Percentiles rank a stretch among this genome's conserved stretches.
phyloP scores from a whole-genome alignment of 2,329 filamentous ascomycete genomes.

The Setomelanomma holmii region DNA sequence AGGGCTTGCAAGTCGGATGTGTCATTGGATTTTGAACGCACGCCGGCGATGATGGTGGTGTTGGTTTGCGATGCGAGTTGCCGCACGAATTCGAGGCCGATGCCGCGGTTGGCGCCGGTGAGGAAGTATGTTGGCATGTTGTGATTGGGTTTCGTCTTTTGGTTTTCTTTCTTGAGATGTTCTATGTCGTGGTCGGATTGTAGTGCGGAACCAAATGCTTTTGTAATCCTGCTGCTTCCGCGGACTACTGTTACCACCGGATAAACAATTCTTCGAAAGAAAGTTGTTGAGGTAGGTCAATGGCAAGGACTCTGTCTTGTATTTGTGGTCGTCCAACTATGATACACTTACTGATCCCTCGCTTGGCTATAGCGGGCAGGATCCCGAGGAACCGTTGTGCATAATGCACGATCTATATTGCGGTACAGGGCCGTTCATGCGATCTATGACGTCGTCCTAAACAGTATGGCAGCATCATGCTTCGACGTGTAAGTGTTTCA shows the following conservation, averaged over 20 bases:
- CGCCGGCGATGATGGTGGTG: constrained; percentile 51
- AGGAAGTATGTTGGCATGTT: constrained; percentile 45
- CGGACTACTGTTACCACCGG: constrained; percentile 1
- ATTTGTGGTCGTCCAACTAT: not conserved
- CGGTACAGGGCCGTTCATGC: constrained; percentile 19
- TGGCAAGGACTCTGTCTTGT: not conserved
- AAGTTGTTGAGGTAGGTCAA: not conserved
- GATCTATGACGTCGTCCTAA: constrained; percentile 5
- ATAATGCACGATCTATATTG: constrained; percentile 3
- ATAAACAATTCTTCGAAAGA: not conserved
- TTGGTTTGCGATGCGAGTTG: constrained; percentile 36
- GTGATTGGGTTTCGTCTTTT: not conserved
- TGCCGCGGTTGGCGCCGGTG: constrained; percentile 41
- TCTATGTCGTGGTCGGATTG: not conserved
- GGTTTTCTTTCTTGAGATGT: not conserved
- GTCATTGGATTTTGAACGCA: constrained; percentile 44
- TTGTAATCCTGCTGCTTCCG: not conserved
- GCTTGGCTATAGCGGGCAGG: constrained; percentile 2
- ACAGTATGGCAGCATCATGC: not conserved
- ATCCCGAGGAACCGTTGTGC: not conserved
- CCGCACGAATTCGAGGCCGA: constrained; percentile 41
- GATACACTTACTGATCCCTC: not conserved
- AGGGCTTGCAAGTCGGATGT: constrained; percentile 38
- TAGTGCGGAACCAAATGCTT: constrained; percentile 3
- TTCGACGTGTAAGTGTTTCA: not conserved